Evolutionary conservation across 2,329 filamentous ascomycete genomes (phyloP).

Genomic region (Sporothrix mexicana): DNA sequence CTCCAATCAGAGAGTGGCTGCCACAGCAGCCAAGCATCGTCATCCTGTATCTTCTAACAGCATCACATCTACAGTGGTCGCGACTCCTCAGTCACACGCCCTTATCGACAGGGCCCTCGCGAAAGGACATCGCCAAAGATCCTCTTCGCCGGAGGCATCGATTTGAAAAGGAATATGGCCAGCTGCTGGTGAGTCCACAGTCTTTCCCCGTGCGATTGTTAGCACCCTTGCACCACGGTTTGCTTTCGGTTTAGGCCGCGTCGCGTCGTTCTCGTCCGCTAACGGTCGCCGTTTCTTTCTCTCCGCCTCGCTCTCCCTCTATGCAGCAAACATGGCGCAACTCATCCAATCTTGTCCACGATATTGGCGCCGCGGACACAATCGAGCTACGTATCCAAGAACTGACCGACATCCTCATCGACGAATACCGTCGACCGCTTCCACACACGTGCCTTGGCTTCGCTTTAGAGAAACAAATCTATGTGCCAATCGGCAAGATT

Average conservation of each 20-base stretch:
- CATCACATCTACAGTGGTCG: constrained; percentile 60
- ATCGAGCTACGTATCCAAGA: constrained; percentile 68
- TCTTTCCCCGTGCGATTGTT: neutral
- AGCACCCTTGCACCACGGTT: neutral
- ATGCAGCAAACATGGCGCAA: constrained; percentile 64
- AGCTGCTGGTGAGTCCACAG: constrained; percentile 58
- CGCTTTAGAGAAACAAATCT: constrained; percentile 84
- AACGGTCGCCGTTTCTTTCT: no score
- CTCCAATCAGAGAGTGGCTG: neutral
- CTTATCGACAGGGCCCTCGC: constrained; percentile 60
- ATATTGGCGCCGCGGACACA: constrained; percentile 66
- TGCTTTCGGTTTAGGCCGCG: neutral
- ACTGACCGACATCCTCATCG: constrained; percentile 75
- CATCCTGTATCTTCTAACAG: constrained; percentile 7
- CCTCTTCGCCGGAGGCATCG: constrained; percentile 68
- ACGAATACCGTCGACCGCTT: constrained; percentile 85
- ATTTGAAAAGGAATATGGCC: constrained; percentile 70
- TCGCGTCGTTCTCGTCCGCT: neutral
- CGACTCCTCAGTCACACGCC: constrained; percentile 68
- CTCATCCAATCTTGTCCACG: constrained; percentile 64
- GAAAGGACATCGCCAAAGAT: constrained; percentile 66
- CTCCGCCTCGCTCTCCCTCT: neutral
- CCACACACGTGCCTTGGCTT: constrained; percentile 93
- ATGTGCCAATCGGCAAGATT: constrained; percentile 86
- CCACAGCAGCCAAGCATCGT: neutral